Percentiles rank a stretch among this genome's conserved stretches.
Evolutionary conservation across 2,329 filamentous ascomycete genomes (phyloP).

Genomic region (Penicillium sp.): DNA sequence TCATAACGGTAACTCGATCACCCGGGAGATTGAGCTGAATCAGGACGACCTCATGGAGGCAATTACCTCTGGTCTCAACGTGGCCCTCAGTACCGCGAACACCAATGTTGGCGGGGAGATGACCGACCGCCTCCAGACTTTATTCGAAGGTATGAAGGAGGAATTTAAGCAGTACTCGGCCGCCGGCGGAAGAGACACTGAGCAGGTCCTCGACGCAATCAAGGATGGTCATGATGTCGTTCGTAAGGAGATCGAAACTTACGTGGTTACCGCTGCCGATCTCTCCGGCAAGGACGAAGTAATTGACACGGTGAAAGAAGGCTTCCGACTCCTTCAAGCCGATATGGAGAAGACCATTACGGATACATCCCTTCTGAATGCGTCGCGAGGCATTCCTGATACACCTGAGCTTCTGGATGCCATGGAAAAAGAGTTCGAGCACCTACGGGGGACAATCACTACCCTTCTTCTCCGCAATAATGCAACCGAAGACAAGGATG

Average conservation of each 20-base stretch:
- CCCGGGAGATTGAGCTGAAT: slow-evolving; percentile 60
- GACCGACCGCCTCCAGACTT: slow-evolving; percentile 56
- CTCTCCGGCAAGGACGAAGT: slow-evolving; percentile 73
- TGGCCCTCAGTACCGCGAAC: slow-evolving; percentile 51
- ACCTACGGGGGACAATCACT: slow-evolving; percentile 74
- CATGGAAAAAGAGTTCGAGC: slow-evolving; percentile 77
- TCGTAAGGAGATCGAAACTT: slow-evolving; percentile 73
- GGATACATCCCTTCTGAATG: slow-evolving; percentile 38
- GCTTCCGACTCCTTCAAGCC: slow-evolving; percentile 61
- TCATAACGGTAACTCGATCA: slow-evolving; percentile 44
- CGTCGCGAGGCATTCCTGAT: slow-evolving; percentile 47
- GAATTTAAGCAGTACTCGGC: slow-evolving; percentile 76
- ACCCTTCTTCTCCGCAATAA: slow-evolving; percentile 63
- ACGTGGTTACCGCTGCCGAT: slow-evolving; percentile 70
- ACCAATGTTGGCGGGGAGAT: slow-evolving; percentile 56
- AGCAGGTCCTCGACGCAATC: slow-evolving; percentile 82
- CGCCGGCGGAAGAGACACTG: slow-evolving; percentile 75
- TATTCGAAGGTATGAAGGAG: slow-evolving; percentile 60
- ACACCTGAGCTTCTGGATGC: slow-evolving; percentile 68
- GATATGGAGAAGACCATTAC: slow-evolving; percentile 54
- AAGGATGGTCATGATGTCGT: slow-evolving; percentile 83
- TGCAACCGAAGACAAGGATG: slow-evolving; percentile 56
- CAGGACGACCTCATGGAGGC: slow-evolving; percentile 57
- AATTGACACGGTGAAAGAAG: slow-evolving; percentile 64
- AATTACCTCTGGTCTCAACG: slow-evolving; percentile 56